Percentiles rank a stretch among this genome's conserved stretches.
Evolutionary conservation across 345 rosid genomes (phyloP).

Genomic region (Brassica juncea): DNA sequence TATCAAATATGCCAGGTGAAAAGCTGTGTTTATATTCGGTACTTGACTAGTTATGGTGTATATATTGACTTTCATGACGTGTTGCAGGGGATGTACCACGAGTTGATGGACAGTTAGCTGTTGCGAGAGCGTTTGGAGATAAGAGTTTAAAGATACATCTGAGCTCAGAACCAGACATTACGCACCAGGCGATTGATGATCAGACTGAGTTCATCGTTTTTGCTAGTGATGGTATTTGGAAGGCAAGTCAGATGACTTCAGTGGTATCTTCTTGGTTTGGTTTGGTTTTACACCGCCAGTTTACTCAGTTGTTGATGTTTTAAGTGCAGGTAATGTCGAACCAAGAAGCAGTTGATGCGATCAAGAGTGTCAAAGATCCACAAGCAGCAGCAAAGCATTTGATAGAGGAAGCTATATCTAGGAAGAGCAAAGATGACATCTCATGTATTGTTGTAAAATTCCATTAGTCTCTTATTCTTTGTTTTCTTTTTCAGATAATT

Average conservation of each 20-base stretch:
- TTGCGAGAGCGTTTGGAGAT: constrained; percentile 93
- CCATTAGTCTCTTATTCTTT: constrained; percentile 35
- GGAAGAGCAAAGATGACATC: constrained; percentile 86
- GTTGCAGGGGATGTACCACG: constrained; percentile 84
- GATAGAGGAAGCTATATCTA: constrained; percentile 64
- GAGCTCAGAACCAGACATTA: constrained; percentile 79
- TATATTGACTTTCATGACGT: background rate
- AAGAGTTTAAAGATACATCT: constrained; percentile 80
- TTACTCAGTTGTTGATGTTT: background rate
- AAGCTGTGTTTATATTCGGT: background rate
- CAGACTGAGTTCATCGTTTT: constrained; percentile 26
- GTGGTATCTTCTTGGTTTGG: background rate
- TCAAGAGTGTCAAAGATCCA: constrained; percentile 66
- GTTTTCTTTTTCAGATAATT: background rate
- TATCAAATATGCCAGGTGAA: constrained; percentile 1
- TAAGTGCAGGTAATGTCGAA: constrained; percentile 48
- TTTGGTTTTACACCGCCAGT: background rate
- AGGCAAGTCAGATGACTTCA: background rate
- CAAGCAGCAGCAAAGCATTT: constrained; percentile 66
- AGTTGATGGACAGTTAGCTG: constrained; percentile 89
- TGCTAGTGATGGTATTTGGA: constrained; percentile 82
- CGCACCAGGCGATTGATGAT: constrained; percentile 42
- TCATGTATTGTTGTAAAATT: constrained; percentile 87
- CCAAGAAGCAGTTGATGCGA: constrained; percentile 66
- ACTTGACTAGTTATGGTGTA: background rate